Percentiles rank a stretch among this genome's conserved stretches.
phyloP scores from a whole-genome alignment of 2,329 filamentous ascomycete genomes.

The Chrysosporium queenslandicum region DNA sequence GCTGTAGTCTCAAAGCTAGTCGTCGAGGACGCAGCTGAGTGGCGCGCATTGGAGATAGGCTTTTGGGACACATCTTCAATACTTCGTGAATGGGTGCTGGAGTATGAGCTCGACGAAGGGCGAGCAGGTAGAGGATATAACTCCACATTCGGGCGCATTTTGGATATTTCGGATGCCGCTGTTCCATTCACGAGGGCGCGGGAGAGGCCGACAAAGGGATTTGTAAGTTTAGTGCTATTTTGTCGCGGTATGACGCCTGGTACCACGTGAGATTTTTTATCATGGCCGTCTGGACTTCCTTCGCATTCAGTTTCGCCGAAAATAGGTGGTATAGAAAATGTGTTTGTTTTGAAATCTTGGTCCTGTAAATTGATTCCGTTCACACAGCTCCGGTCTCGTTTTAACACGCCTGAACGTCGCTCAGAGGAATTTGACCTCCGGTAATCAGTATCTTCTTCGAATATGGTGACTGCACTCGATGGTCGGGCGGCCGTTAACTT shows the following conservation, averaged over 20 bases:
- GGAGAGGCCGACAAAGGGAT: conserved; percentile 2
- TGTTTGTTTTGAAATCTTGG: neutral
- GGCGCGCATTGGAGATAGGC: neutral
- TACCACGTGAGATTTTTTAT: neutral
- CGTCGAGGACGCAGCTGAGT: conserved; percentile 5
- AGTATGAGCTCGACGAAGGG: conserved; percentile 3
- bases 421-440: neutral
- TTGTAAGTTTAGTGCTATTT: neutral
- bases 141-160: neutral
- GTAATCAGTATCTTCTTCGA: conserved; percentile 9
- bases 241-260: neutral
- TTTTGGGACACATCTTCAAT: neutral
- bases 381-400: neutral
- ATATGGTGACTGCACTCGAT: conserved; percentile 8
- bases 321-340: neutral
- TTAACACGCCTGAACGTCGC: neutral
- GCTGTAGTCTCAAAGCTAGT: conserved; percentile 9
- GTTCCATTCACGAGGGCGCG: conserved; percentile 3
- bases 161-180: neutral
- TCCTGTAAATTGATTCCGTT: neutral
- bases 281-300: neutral
- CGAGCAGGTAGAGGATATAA: neutral
- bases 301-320: neutral
- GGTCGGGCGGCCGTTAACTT: conserved; percentile 2
- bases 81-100: neutral